These are phyloP conservation scores for Puccinia hordei DNA, from an alignment of 1,284 basidiomycete species.

Conservation along the genomic window DNA sequence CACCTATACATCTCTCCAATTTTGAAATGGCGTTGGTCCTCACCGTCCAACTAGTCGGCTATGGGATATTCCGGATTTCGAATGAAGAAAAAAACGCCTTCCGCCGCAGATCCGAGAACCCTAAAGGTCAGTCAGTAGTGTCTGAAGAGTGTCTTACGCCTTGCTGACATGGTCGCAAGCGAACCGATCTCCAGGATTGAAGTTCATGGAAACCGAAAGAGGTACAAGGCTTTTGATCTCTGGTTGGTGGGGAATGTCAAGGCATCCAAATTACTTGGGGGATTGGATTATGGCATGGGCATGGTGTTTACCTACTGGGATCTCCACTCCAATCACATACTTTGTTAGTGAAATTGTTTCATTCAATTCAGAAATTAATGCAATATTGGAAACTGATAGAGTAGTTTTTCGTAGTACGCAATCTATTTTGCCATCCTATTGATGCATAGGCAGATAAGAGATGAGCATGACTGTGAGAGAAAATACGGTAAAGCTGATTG, in stretches of 20 bases:
- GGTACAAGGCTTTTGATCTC: slow-evolving; percentile 89
- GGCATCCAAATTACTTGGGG: slow-evolving; percentile 76
- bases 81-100: slow-evolving; percentile 97
- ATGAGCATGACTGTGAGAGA: slow-evolving; percentile 85
- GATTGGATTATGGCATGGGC: slow-evolving; percentile 85
- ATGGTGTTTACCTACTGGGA: slow-evolving; percentile 92
- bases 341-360: slow-evolving; percentile 62
- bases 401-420: slow-evolving; percentile 66
- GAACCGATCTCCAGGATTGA: not conserved
- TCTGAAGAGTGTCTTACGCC: not conserved
- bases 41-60: slow-evolving; percentile 73
- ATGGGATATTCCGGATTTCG: slow-evolving; percentile 84
- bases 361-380: not conserved
- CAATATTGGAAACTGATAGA: not conserved
- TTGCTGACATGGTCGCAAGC: not conserved
- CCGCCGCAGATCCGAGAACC: slow-evolving; percentile 80
- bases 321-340: slow-evolving; percentile 89
- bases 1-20: slow-evolving; percentile 75
- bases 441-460: slow-evolving; percentile 83
- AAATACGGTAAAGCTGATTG: slow-evolving; percentile 66
- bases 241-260: slow-evolving; percentile 95
- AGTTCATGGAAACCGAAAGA: slow-evolving; percentile 61
- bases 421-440: slow-evolving; percentile 83
- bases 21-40: slow-evolving; percentile 69
- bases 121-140: slow-evolving; percentile 67